These are phyloP conservation scores for Eimeria praecox DNA, from an alignment of 169 alveolate genomes.

Conservation along the genomic window DNA sequence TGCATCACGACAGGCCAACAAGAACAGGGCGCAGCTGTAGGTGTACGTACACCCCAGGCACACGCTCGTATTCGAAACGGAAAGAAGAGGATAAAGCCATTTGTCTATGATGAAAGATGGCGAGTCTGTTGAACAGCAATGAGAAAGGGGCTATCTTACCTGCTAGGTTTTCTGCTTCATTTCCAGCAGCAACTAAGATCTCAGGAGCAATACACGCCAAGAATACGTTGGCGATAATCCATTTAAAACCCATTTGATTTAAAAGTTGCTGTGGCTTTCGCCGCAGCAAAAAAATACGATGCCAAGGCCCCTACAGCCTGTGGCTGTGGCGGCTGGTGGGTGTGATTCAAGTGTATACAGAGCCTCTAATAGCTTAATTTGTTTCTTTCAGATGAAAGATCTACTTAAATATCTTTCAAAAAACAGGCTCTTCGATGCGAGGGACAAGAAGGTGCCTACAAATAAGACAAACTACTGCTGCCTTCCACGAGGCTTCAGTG, in stretches of 20 bases:
- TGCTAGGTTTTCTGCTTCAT: neutral
- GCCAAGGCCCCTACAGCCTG: neutral
- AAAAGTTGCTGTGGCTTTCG: neutral
- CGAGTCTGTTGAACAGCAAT: no score
- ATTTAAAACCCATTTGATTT: neutral
- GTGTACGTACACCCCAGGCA: neutral
- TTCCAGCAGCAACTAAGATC: neutral
- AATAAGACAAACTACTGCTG: neutral
- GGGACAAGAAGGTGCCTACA: neutral
- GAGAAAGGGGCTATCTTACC: neutral
- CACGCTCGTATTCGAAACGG: neutral
- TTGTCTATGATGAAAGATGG: no score
- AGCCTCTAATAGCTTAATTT: neutral
- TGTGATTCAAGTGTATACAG: neutral
- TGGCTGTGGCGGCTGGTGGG: neutral
- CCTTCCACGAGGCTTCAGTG: neutral
- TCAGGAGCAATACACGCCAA: neutral
- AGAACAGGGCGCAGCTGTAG: neutral
- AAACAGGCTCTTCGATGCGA: neutral
- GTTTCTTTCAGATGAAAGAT: neutral
- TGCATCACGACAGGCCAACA: no score
- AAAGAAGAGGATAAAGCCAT: neutral
- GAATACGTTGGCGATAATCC: neutral
- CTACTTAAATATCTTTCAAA: neutral
- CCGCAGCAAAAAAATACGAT: neutral